A percentile compares a stretch with the other conserved stretches of the same genome.
These are phyloP conservation scores for Puccinellia tenuiflora DNA, from an alignment of 176 grass and related monocot genomes.

Conservation along the genomic window DNA sequence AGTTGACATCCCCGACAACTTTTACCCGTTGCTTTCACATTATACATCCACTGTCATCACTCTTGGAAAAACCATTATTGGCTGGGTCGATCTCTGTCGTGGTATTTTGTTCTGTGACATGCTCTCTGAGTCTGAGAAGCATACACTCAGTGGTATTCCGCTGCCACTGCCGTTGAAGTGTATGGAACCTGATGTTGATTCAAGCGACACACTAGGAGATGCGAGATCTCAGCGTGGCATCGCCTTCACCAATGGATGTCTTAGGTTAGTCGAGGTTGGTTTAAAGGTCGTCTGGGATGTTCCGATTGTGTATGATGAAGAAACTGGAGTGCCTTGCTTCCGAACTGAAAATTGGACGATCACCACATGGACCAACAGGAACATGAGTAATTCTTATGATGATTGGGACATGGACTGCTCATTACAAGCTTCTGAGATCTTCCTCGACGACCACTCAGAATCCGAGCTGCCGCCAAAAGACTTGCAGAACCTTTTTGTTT, in stretches of 20 bases:
- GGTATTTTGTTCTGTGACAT: not conserved
- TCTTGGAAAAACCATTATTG: not conserved
- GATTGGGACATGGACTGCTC: no score
- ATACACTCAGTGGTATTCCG: not conserved
- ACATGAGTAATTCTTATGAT: no score
- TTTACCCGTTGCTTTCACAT: fast-evolving
- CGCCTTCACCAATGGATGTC: not conserved
- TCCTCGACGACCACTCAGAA: no score
- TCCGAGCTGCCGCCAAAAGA: no score
- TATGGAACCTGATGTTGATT: not conserved
- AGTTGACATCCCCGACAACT: not conserved
- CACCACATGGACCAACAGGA: no score
- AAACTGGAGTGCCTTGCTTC: not conserved
- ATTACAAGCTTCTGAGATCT: no score
- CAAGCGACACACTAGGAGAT: not conserved
- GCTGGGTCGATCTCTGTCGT: not conserved
- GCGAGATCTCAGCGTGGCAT: not conserved
- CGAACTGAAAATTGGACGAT: no score
- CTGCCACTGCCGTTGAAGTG: not conserved
- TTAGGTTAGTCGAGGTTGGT: not conserved
- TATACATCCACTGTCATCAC: not conserved
- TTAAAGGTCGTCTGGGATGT: not conserved
- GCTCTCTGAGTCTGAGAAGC: not conserved
- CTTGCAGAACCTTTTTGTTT: no score
- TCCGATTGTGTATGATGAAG: not conserved